These are phyloP conservation scores for Suillus americanus DNA, from an alignment of 768 basidiomycete genomes.

Conservation along the genomic window DNA sequence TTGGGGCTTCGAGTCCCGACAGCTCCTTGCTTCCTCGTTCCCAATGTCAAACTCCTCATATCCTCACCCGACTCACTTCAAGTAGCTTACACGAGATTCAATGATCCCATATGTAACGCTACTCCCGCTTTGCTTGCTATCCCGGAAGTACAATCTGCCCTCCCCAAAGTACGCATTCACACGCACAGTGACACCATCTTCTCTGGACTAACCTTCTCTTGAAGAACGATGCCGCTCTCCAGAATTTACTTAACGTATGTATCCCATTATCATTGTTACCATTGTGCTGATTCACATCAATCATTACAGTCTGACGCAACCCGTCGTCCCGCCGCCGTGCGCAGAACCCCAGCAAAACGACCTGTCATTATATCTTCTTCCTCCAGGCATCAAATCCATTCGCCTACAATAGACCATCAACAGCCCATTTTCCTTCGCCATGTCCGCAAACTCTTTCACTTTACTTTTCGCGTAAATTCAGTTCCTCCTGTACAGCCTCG, in stretches of 20 bases:
- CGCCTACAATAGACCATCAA: neutral
- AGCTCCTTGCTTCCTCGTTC: neutral
- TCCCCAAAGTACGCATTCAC: neutral
- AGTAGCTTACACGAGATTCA: neutral
- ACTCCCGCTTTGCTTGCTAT: neutral
- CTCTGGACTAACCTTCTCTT: neutral
- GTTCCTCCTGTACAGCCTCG: neutral
- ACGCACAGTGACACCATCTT: neutral
- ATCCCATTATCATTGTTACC: neutral
- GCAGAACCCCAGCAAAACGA: neutral
- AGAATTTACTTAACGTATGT: neutral
- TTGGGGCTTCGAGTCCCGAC: neutral
- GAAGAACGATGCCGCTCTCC: neutral
- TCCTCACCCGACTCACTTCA: neutral
- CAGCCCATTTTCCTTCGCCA: neutral
- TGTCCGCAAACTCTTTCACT: neutral
- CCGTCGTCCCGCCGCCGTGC: neutral
- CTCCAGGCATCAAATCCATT: neutral
- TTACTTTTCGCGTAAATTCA: neutral
- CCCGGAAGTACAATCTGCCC: neutral
- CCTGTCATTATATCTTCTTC: neutral
- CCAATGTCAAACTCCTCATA: neutral
- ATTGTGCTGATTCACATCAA: neutral
- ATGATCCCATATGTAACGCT: neutral
- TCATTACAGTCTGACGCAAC: neutral